Conservation (phyloP, 768 basidiomycete genomes). For the Hemileccinum impolitum region DNA sequence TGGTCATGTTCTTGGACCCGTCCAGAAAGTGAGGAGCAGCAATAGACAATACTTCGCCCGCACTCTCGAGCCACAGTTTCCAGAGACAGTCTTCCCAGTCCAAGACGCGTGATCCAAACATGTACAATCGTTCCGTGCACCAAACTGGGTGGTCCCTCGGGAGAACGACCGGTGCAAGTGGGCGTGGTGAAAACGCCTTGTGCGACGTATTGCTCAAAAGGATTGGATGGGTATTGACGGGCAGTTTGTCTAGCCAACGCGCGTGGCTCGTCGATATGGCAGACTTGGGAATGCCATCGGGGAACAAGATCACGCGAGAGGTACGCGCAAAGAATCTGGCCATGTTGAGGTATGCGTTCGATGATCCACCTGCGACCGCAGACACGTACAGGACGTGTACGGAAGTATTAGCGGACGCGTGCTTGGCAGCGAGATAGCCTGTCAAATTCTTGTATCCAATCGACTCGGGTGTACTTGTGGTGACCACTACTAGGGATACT, state of each 20-base stretch:
- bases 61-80: constrained; percentile 57
- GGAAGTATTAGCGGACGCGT: constrained; percentile 29
- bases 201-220: constrained; percentile 29
- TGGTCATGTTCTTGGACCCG: constrained; percentile 4
- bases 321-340: constrained; percentile 59
- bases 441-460: constrained; percentile 19
- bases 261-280: constrained; percentile 18
- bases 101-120: constrained; percentile 39
- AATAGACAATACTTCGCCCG: constrained; percentile 36
- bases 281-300: constrained; percentile 36
- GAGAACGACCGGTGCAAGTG: constrained; percentile 45
- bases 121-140: constrained; percentile 59
- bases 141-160: constrained; percentile 47
- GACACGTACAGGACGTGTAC: constrained; percentile 47
- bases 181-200: constrained; percentile 37
- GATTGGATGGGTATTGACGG: constrained; percentile 19
- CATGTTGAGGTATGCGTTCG: constrained; percentile 58
- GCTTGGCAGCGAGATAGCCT: constrained; percentile 8
- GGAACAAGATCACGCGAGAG: constrained; percentile 47
- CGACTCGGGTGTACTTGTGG: constrained; percentile 30
- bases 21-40: constrained; percentile 10
- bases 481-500: constrained; percentile 48
- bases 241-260: constrained; percentile 15
- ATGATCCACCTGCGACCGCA: constrained; percentile 35
- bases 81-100: constrained; percentile 69